Evolutionary conservation across 768 basidiomycete species (phyloP), one percentile per base, ranked within the genome.

Genomic region (Hemileccinum rubropunctum): DNA sequence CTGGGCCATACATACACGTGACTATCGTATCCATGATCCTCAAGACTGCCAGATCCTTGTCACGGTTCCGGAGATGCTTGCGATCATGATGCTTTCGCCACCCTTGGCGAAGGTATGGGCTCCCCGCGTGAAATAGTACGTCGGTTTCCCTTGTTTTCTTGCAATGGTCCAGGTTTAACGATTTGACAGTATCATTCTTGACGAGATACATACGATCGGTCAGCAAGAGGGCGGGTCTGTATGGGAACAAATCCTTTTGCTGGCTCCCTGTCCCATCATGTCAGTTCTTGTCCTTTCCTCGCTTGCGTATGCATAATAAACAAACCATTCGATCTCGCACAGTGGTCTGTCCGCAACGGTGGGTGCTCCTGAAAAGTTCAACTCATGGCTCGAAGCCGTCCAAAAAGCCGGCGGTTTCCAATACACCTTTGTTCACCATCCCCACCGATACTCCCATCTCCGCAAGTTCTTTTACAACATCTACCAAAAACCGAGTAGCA

Each of bases 291-390:
- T n/a, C 2, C 21, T 36, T 42, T 43, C 8, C 7, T 34, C n/a
- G 2, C 33, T 3, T 13, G 5, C 18, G 10, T 48, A 17, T 34
- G 12, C 9, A 18, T 39, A 15, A 38, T 37, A 23, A 23, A 23
- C 6, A n/a, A n/a, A 6, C 12, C 26, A 1, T 38, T 18, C 28
- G 12, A 27, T 45, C 17, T 21, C 15, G 12, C 51, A 11, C 38
- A 86, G 83, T 54, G 87, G 85, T 18, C 71, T 88, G 20, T 86
- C 84, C 8, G 87, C 86, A 1, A 88, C 86, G 0, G 75, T 88
- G 27, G 86, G 86, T 17, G 69, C 76, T 0, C 84, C 86, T 0
- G 77, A 84, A 41, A 66, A 68, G 15, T 88, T 88, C 66, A 86
- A 82, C 54, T 52, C 67, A 4, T 88, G 86, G 86, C 76, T 88